Base-by-base conservation (phyloP, 2,329 filamentous ascomycete genomes). In the Nemania sp. region DNA sequence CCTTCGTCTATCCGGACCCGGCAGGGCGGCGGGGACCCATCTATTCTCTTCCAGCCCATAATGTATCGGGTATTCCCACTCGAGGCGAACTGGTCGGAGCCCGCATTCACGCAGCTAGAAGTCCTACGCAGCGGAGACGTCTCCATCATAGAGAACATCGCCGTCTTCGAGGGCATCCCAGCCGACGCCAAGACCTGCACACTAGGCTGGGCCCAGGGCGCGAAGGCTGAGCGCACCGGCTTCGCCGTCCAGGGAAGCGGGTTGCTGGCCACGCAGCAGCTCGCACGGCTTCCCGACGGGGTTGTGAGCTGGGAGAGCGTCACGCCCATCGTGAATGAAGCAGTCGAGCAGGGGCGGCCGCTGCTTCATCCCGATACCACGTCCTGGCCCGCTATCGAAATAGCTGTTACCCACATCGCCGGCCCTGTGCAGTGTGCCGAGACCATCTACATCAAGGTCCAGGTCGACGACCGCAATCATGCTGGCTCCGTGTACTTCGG, bases 241-340 rank as follows among this genome's bases (percentile, higher is more conserved):
- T 77, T 79, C 60, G 71, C 72, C 59, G 76, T 78, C 59, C 65
- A 69, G 13, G 68, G 68, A 32, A 71, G 65, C 37, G 74, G 71
- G 2, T 58, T 70, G 15, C 37, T 70, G 0, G 43, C 59, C 1
- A 54, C 68, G 18, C 63, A 56, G 21, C 72, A 66, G 20, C 65
- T 75, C 1, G 60, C 67, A 12, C 55, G 57, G 3, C 18, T 57
- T 25, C 60, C 62, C 21, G 63, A 56, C 2, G 58, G 43, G 2
- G 50, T 46, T 2, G 37, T 74, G 15, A 69, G 66, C 4, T 68
- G 65, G 52, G 57, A 60, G 46, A 64, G 65, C n/a, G 60, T 75
- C 11, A 60, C 57, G 32, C 59, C 69, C 1, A 72, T 71, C 39
- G 67, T 62, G 5, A 47, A 64, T 5, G 57, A 57, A 1, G 62